Percentiles rank a stretch among this genome's conserved stretches.
phyloP scores from a whole-genome alignment of 805 yeast species.

The Metschnikowia baotianmanensis region DNA sequence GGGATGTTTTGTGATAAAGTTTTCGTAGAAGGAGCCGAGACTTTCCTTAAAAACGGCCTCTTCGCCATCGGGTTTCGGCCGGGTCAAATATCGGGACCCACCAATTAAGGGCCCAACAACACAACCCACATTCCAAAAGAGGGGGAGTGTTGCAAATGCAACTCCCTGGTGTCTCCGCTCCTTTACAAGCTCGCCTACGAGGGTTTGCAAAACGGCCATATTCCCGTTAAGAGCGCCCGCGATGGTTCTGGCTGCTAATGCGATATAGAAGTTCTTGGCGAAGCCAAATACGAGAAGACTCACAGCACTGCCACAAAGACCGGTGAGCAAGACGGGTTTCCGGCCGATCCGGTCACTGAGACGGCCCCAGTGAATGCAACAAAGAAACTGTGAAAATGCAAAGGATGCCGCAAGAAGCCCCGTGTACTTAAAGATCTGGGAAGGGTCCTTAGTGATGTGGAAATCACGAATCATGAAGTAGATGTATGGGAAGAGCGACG shows the following conservation, averaged over 20 bases:
- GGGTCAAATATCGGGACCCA: slow-evolving; percentile 28
- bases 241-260: slow-evolving; percentile 27
- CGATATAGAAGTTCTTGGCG: slow-evolving; percentile 27
- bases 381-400: slow-evolving; percentile 21
- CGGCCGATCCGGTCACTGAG: slow-evolving; percentile 31
- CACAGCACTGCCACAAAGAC: slow-evolving; percentile 27
- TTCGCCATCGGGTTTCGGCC: slow-evolving; percentile 18
- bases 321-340: slow-evolving; percentile 26
- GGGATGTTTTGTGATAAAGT: slow-evolving; percentile 31
- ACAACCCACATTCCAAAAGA: slow-evolving; percentile 32
- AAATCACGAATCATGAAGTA: slow-evolving; percentile 23
- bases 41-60: neutral
- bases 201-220: slow-evolving; percentile 30
- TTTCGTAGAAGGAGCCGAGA: slow-evolving; percentile 21
- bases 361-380: slow-evolving; percentile 30
- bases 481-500: slow-evolving; percentile 22
- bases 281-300: slow-evolving; percentile 30
- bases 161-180: slow-evolving; percentile 31
- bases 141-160: slow-evolving; percentile 31
- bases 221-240: slow-evolving; percentile 33
- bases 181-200: slow-evolving; percentile 32
- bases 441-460: slow-evolving; percentile 18
- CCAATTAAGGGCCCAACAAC: slow-evolving; percentile 35
- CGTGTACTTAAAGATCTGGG: slow-evolving; percentile 19
- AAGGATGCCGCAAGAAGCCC: slow-evolving; percentile 21